phyloP scores from a whole-genome alignment of 2,329 filamentous ascomycete species.

The Phialophora macrospora region DNA sequence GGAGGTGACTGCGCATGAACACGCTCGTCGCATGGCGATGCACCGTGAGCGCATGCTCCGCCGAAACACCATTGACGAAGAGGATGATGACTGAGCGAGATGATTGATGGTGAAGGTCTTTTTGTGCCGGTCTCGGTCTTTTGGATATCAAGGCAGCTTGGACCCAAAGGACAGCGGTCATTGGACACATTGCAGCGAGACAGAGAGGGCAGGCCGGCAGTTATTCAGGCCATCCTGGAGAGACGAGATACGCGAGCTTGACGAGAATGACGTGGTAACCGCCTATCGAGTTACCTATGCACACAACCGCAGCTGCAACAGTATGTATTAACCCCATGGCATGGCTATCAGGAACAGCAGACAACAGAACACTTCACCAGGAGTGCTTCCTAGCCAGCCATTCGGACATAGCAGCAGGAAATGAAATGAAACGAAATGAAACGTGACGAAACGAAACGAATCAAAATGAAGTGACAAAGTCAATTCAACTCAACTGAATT shows the following conservation, averaged over 20 bases:
- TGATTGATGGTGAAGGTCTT: neutral
- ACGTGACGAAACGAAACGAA: neutral
- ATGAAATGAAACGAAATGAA: neutral
- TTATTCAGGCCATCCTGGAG: neutral
- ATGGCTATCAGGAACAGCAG: neutral
- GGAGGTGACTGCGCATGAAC: neutral
- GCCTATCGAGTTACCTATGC: neutral
- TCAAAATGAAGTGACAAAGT: neutral
- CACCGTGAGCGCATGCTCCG: slow-evolving; percentile 2
- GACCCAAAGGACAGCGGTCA: neutral
- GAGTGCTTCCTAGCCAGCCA: neutral
- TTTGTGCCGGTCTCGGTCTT: neutral
- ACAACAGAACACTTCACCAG: neutral
- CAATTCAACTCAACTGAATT: neutral
- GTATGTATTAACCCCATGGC: neutral
- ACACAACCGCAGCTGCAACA: neutral
- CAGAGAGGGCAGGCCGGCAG: too few species aligned
- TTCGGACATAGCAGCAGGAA: neutral
- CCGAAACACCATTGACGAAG: neutral
- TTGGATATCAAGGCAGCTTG: neutral
- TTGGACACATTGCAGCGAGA: neutral
- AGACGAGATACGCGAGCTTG: neutral
- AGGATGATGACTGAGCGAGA: neutral
- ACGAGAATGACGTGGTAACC: neutral
- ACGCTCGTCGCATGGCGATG: neutral